These are phyloP conservation scores for Imleria badia DNA, from an alignment of 768 basidiomycete species.

Conservation along the genomic window DNA sequence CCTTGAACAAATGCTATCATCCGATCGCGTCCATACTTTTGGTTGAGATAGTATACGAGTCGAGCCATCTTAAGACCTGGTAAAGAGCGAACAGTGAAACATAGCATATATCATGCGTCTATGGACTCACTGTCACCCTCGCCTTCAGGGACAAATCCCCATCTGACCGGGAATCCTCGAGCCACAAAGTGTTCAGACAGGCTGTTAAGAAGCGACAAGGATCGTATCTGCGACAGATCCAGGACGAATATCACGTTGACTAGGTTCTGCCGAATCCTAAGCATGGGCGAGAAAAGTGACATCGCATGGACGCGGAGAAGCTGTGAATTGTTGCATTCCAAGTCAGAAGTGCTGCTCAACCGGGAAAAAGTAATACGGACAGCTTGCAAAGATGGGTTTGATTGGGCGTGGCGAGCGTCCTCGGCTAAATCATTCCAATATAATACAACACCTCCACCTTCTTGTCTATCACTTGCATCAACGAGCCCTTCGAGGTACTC, in stretches of 20 bases:
- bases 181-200: constrained; percentile 70
- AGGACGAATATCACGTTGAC: constrained; percentile 81
- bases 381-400: constrained; percentile 48
- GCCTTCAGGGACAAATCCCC: constrained; percentile 78
- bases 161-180: constrained; percentile 73
- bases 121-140: constrained; percentile 38
- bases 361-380: constrained; percentile 36
- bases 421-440: constrained; percentile 94
- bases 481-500: constrained; percentile 65
- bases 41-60: constrained; percentile 65
- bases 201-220: constrained; percentile 61
- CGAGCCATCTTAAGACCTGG: constrained; percentile 69
- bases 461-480: constrained; percentile 84
- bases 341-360: not conserved
- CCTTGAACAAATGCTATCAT: constrained; percentile 61
- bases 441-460: constrained; percentile 70
- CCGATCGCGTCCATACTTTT: constrained; percentile 58
- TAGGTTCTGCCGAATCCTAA: constrained; percentile 75
- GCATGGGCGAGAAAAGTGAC: constrained; percentile 74
- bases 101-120: not conserved
- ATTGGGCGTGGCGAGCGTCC: constrained; percentile 62
- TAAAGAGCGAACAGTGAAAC: not conserved
- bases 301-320: constrained; percentile 23
- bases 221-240: constrained; percentile 67
- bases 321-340: constrained; percentile 15